Evolutionary conservation across 768 basidiomycete genomes (phyloP).

Genomic region (Podaxis mareebaensis): DNA sequence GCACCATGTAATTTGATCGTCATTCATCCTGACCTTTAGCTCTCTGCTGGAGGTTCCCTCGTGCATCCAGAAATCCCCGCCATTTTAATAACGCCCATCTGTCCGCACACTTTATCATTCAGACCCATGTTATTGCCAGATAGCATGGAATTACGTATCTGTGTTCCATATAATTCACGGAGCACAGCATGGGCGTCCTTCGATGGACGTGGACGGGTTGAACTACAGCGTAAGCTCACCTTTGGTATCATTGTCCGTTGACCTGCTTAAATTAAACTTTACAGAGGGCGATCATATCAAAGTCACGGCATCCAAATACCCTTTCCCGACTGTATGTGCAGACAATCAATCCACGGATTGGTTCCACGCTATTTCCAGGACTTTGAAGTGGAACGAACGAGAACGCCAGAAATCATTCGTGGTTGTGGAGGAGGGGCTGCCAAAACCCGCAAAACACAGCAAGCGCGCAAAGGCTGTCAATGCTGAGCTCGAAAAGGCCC

Average conservation of each 20-base stretch:
- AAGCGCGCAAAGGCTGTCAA: slow-evolving; percentile 24
- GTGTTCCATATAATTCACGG: slow-evolving; percentile 98
- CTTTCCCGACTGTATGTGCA: slow-evolving; percentile 97
- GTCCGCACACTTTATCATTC: slow-evolving; percentile 98
- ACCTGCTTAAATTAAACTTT: slow-evolving; percentile 15
- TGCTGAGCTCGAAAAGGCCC: slow-evolving; percentile 19
- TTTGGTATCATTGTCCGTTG: slow-evolving; percentile 3
- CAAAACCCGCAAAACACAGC: slow-evolving; percentile 35
- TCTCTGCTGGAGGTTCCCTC: slow-evolving; percentile 96
- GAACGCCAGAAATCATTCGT: slow-evolving; percentile 99
- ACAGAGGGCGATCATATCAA: slow-evolving; percentile 99
- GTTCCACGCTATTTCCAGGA: slow-evolving; percentile 97
- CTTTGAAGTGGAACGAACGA: slow-evolving; percentile 98
- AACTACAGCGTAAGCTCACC: slow-evolving; percentile 79
- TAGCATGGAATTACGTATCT: slow-evolving; percentile 96
- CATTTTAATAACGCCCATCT: slow-evolving; percentile 94
- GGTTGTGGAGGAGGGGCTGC: slow-evolving; percentile 87
- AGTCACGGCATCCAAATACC: slow-evolving; percentile 94
- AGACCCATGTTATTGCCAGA: slow-evolving; percentile 98
- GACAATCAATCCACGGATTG: slow-evolving; percentile 98
- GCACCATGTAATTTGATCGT: slow-evolving; percentile 12
- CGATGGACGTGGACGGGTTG: slow-evolving; percentile 94
- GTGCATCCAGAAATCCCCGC: slow-evolving; percentile 98
- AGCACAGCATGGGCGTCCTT: slow-evolving; percentile 99
- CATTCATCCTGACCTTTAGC: slow-evolving; percentile 32